Evolutionary conservation across 73 alveolate species (phyloP), one percentile per base, ranked within the genome.

Genomic region (Urostyla sp.): DNA sequence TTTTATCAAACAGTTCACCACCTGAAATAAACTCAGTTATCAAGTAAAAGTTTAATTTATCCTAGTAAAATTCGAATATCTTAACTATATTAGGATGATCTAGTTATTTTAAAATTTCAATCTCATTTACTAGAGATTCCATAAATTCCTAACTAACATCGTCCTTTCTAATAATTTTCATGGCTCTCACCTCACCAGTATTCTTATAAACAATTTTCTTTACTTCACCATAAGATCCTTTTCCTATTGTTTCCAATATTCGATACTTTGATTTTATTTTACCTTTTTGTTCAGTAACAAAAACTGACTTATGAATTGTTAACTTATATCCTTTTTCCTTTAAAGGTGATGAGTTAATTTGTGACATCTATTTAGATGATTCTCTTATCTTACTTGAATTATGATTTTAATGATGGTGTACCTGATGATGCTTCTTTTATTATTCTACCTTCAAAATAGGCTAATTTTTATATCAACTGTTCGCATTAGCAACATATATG

Each of bases 51-150:
- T 86, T 55, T 56, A 83, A 73, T 18, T 91, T 72, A 52, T 91
- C 97, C 72, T 91, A 85, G 40, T 87, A 91, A 51, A 88, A 87
- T 72, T 91, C 97, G 56, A 43, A 91, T 28, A 92, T 58, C 53
- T 82, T 90, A 30, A 93, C 85, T 51, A 93, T 82, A 50, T 90
- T 90, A 44, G 96, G 96, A 69, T 93, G 94, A 61, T 86, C 94
- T 38, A 86, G 82, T 60, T 86, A 15, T 48, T 63, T 86, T 0
- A 86, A 78, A 7, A 86, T 69, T 0, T 75, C 87, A 16, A 86
- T 77, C 56, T 86, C 94, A 49, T 76, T 72, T 6, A 55, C 21
- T 2, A 73, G 50, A 31, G 85, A 50, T 49, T 73, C 6, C 67
- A 73, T 52, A 43, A 52, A 51, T 27, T 51, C 73, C 34, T 73